Evolutionary conservation across 495 filamentous ascomycete species (phyloP), one percentile per base, ranked within the genome.

Genomic region (Penicillium pulvis): DNA sequence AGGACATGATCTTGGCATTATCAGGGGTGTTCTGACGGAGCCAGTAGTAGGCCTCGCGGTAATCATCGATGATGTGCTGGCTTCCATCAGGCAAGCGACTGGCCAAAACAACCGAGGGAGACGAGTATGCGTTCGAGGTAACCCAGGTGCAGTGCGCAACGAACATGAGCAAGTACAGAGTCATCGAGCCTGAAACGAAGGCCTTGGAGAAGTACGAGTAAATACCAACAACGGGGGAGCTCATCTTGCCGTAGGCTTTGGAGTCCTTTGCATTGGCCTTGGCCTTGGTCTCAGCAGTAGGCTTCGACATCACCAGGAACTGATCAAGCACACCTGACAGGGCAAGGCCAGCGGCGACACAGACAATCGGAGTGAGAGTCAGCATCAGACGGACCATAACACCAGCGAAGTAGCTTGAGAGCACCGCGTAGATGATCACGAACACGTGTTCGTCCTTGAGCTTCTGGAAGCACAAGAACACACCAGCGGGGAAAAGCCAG

Each of bases 351-450:
- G 94, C 90, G 41, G 94, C 88, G 62, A 98, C 92, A 73, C 94
- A 98, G 33, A 99, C 93, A 65, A 98, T 88, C 6, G 95, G 95
- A 5, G 95, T 99, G 55, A 99, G 77, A 1, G 94, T 99, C 55
- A 99, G 80, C 95, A 99, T 99, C 64, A 99, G 75, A 68, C 95
- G 91, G 54, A 99, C 95, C 95, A 99, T 99, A 71, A 99, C 95
- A 65, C 95, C 95, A 39, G 95, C 91, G 65, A 99, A 99, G 80
- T 99, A 99, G 76, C 91, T 96, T 54, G 92, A 87, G 48, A 97
- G 87, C 47, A 99, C 86, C 19, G 92, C 85, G 72, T 99, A 99
- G 61, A 98, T 95, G 68, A 99, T 90, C 63, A 99, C 86, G 66
- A 99, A 99, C 36, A 99, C 95, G 61, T 99, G 95, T 79, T 99